phyloP scores from a whole-genome alignment of 1,284 basidiomycete genomes.

The Malassezia sp. region DNA sequence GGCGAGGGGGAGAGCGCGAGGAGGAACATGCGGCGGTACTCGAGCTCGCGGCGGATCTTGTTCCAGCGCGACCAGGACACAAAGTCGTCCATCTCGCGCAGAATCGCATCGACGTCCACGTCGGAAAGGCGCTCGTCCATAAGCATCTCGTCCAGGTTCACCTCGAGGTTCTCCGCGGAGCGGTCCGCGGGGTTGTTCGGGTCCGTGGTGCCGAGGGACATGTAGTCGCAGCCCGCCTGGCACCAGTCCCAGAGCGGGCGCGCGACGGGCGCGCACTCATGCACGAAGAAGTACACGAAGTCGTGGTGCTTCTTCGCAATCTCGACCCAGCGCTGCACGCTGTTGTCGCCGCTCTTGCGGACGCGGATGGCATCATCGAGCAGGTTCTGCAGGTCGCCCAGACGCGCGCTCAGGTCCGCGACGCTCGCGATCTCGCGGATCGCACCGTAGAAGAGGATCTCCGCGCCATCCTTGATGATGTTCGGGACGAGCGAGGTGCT shows the following conservation, averaged over 20 bases:
- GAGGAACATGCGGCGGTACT: constrained; percentile 36
- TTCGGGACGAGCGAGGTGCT: constrained; percentile 31
- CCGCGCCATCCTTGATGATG: constrained; percentile 39
- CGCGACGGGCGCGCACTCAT: constrained; percentile 36
- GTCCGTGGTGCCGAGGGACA: constrained; percentile 41
- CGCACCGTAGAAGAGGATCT: constrained; percentile 35
- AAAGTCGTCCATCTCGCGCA: constrained; percentile 31
- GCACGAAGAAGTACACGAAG: constrained; percentile 36
- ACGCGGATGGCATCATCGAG: constrained; percentile 37
- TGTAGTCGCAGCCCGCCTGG: constrained; percentile 36
- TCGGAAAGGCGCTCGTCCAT: constrained; percentile 35
- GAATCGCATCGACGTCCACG: constrained; percentile 30
- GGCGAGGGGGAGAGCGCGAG: constrained; percentile 22
- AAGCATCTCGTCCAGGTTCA: constrained; percentile 42
- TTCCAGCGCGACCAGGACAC: constrained; percentile 31
- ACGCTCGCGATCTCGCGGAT: constrained; percentile 27
- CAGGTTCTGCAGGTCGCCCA: constrained; percentile 40
- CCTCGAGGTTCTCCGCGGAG: constrained; percentile 32
- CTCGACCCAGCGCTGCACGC: constrained; percentile 36
- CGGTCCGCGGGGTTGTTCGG: constrained; percentile 37
- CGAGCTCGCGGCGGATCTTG: constrained; percentile 44
- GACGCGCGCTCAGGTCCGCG: constrained; percentile 30
- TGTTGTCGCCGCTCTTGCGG: constrained; percentile 25
- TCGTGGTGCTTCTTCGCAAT: constrained; percentile 39
- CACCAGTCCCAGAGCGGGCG: constrained; percentile 36